These are phyloP conservation scores for Takashimella tepidaria DNA, from an alignment of 1,284 basidiomycete genomes.

Conservation along the genomic window DNA sequence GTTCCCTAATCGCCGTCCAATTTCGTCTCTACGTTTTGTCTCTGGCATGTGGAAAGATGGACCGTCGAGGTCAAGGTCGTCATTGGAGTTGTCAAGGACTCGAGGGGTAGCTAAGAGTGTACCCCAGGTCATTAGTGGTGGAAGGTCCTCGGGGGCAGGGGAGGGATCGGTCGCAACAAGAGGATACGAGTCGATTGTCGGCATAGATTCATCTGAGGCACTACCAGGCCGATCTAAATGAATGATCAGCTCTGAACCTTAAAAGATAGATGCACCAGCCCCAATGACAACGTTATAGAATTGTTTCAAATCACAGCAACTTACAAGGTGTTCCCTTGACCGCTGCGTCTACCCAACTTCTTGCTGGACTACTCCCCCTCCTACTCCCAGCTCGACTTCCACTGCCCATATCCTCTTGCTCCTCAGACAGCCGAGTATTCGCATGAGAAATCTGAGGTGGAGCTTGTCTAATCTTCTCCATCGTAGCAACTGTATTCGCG, in stretches of 20 bases:
- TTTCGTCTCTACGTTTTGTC: constrained; percentile 64
- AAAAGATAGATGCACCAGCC: too few relatives aligned
- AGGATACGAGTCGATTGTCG: constrained; percentile 58
- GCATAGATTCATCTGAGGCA: constrained; percentile 23
- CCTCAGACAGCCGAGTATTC: constrained; percentile 72
- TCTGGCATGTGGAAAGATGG: constrained; percentile 66
- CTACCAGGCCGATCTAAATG: constrained; percentile 21
- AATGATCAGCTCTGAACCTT: constrained; percentile 10
- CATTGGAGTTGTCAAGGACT: constrained; percentile 60
- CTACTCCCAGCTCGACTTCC: constrained; percentile 50
- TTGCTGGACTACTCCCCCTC: constrained; percentile 71
- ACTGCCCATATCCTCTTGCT: constrained; percentile 45
- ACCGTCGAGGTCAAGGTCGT: constrained; percentile 51
- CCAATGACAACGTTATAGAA: too few relatives aligned
- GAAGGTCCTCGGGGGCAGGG: constrained; percentile 73
- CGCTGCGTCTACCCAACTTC: constrained; percentile 80
- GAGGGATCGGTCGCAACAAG: constrained; percentile 81
- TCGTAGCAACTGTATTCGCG: constrained; percentile 31
- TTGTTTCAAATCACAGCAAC: too few relatives aligned
- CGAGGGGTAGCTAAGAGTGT: constrained; percentile 80
- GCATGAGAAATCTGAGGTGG: constrained; percentile 66
- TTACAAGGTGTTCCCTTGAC: constrained; percentile 62
- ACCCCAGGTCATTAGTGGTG: constrained; percentile 90
- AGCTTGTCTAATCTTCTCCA: constrained; percentile 50
- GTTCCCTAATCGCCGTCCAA: constrained; percentile 71